These are phyloP conservation scores for Botrytis byssoidea DNA, from an alignment of 2,329 filamentous ascomycete species.

Conservation along the genomic window DNA sequence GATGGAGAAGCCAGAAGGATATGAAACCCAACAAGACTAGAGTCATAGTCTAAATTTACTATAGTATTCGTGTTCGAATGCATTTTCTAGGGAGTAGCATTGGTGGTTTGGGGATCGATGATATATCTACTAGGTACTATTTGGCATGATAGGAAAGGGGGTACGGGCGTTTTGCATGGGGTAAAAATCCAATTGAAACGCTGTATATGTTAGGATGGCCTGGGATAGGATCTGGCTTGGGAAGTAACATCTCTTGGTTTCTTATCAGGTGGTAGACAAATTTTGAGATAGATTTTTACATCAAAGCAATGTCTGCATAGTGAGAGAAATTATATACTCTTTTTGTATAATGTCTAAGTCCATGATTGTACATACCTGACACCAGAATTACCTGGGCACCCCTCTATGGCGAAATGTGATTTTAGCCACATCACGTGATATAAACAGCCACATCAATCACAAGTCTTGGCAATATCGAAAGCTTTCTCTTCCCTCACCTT, in stretches of 20 bases:
- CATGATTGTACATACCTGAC: background rate
- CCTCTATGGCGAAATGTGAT: background rate
- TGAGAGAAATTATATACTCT: background rate
- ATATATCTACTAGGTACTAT: slow-evolving; percentile 22
- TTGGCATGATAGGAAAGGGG: slow-evolving; percentile 29
- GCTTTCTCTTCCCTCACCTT: slow-evolving; percentile 10
- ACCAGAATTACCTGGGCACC: background rate
- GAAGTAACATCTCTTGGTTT: slow-evolving; percentile 17
- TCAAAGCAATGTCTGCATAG: slow-evolving; percentile 12
- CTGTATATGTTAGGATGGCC: slow-evolving; percentile 16
- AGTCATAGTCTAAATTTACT: slow-evolving; percentile 2
- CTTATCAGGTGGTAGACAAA: slow-evolving; percentile 1
- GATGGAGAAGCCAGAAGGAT: slow-evolving; percentile 80
- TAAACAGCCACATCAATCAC: background rate
- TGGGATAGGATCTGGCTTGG: slow-evolving; percentile 16
- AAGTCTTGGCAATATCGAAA: slow-evolving; percentile 8
- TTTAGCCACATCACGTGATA: background rate
- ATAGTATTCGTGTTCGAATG: slow-evolving; percentile 20
- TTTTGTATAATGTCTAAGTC: background rate
- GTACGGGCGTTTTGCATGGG: slow-evolving; percentile 20
- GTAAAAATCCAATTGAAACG: background rate
- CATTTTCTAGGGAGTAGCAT: slow-evolving; percentile 14
- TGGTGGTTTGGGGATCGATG: slow-evolving; percentile 2
- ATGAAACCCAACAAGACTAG: slow-evolving; percentile 66
- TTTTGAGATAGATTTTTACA: slow-evolving; percentile 17